phyloP scores from a whole-genome alignment of 805 yeast genomes.

The Candida yuanshanica region DNA sequence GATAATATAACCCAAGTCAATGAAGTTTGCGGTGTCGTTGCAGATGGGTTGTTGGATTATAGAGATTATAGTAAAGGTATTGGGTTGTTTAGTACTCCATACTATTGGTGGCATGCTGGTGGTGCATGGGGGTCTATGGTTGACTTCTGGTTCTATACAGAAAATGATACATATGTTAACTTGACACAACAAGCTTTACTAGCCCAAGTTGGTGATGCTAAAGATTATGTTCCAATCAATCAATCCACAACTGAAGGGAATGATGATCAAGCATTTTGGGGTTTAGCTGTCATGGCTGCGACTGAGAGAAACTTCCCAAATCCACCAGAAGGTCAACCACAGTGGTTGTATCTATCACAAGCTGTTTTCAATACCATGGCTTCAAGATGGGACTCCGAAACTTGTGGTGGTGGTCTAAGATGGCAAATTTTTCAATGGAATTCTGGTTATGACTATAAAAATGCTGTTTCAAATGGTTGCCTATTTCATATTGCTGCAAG shows the following conservation, averaged over 20 bases:
- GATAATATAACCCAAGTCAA: slow-evolving; percentile 26
- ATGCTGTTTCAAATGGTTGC: slow-evolving; percentile 82
- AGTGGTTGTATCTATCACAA: slow-evolving; percentile 76
- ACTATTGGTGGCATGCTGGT: slow-evolving; percentile 93
- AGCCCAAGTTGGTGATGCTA: slow-evolving; percentile 58
- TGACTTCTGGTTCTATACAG: slow-evolving; percentile 63
- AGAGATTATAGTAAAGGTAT: slow-evolving; percentile 55
- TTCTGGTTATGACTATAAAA: slow-evolving; percentile 81
- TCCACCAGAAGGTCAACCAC: slow-evolving; percentile 51
- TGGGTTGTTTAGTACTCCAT: slow-evolving; percentile 69
- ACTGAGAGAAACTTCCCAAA: slow-evolving; percentile 79
- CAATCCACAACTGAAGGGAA: slow-evolving; percentile 85
- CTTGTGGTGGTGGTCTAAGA: slow-evolving; percentile 75
- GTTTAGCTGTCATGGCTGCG: slow-evolving; percentile 77
- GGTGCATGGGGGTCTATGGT: slow-evolving; percentile 58
- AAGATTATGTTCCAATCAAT: slow-evolving; percentile 73
- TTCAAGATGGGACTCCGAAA: slow-evolving; percentile 62
- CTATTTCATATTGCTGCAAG: slow-evolving; percentile 79
- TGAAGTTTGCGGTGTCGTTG: slow-evolving; percentile 50
- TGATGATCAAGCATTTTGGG: slow-evolving; percentile 95
- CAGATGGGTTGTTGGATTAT: slow-evolving; percentile 67
- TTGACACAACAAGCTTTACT: slow-evolving; percentile 51
- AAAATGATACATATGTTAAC: slow-evolving; percentile 56
- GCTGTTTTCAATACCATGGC: slow-evolving; percentile 85
- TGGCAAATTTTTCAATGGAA: slow-evolving; percentile 93